Base-by-base conservation (phyloP, 768 basidiomycete species). In the Cyclocybe cylindracea region DNA sequence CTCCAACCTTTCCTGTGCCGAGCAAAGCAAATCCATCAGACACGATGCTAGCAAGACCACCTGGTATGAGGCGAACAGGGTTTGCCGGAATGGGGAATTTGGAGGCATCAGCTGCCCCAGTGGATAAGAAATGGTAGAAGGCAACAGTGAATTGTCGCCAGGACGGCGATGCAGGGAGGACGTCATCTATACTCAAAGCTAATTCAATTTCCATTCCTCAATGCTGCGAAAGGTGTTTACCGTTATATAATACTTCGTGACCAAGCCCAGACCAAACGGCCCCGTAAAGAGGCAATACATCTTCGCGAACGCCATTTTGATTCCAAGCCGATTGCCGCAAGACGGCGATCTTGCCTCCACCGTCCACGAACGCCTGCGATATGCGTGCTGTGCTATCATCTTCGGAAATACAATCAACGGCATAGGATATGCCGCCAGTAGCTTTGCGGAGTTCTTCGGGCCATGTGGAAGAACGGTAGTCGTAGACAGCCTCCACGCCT, bases 381-480 rank as follows among this genome's bases (percentile, higher is more conserved):
- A 71, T 61, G 8, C 57, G 53, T 11, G 59, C 65, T 0, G 68
- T 70, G 9, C 53, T 70, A 6, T 61, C 61, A 10, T 63, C 66
- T 34, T 70, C 68, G 2, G 68, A 68, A 7, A 71, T 71, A 48
- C 71, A 70, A 43, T 72, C 71, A 7, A 70, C 44, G 3, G 69
- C 71, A 45, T 60, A 59, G 0, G 63, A 58, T 4, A 72, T 64
- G 2, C 68, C 70, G 0, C 64, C 65, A 2, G 61, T 58, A 7
- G 61, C 63, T 14, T 59, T 57, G 42, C 55, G 56, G 5, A 70
- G 59, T 10, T 70, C 61, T 14, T 66, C 62, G 7, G 60, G 53
- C 71, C 70, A 71, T 7, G 61, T 59, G 6, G 66, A 43, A 2
- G 65, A 65, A 29, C 53, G 58, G 46, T 72, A 71, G 34, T 72